A percentile compares a stretch with the other conserved stretches of the same genome.
These are phyloP conservation scores for Lachnellula hyalina DNA, from an alignment of 2,329 filamentous ascomycete species.

Conservation along the genomic window DNA sequence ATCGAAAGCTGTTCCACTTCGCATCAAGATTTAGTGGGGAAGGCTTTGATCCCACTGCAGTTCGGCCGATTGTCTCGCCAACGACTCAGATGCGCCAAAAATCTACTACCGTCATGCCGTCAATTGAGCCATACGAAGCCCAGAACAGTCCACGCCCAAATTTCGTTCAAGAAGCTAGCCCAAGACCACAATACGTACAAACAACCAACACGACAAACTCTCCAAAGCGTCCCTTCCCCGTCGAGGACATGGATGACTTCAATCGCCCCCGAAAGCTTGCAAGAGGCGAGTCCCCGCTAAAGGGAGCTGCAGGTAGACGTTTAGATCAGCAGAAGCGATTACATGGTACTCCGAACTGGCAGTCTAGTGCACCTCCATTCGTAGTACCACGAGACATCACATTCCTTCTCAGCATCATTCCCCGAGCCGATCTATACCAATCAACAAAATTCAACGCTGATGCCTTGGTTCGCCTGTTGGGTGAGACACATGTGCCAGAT, in stretches of 20 bases:
- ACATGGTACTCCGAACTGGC: conserved; percentile 34
- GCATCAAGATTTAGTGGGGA: conserved; percentile 66
- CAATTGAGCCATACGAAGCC: conserved; percentile 48
- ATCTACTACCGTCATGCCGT: conserved; percentile 42
- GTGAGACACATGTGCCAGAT: conserved; percentile 61
- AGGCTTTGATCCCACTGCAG: conserved; percentile 74
- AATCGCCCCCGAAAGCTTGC: conserved; percentile 79
- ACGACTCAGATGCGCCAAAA: conserved; percentile 69
- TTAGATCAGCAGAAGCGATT: conserved; percentile 64
- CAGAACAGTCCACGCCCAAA: conserved; percentile 29
- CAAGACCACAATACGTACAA: conserved; percentile 28
- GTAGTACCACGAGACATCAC: conserved; percentile 67
- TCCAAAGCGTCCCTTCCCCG: conserved; percentile 36
- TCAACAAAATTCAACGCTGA: conserved; percentile 64
- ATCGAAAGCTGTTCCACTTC: conserved; percentile 72
- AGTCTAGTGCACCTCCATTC: conserved; percentile 41
- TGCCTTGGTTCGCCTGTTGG: conserved; percentile 68
- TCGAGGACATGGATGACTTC: conserved; percentile 65
- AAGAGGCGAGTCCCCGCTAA: conserved; percentile 87
- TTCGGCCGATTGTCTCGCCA: conserved; percentile 80
- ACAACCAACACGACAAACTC: conserved; percentile 32
- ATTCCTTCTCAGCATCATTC: conserved; percentile 58
- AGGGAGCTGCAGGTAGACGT: conserved; percentile 80
- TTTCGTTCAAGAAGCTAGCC: conserved; percentile 29
- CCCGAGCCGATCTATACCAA: conserved; percentile 61